A percentile compares a stretch with the other conserved stretches of the same genome.
Conservation (phyloP, 306 rosid genomes). For the Begonia peltatifolia region DNA sequence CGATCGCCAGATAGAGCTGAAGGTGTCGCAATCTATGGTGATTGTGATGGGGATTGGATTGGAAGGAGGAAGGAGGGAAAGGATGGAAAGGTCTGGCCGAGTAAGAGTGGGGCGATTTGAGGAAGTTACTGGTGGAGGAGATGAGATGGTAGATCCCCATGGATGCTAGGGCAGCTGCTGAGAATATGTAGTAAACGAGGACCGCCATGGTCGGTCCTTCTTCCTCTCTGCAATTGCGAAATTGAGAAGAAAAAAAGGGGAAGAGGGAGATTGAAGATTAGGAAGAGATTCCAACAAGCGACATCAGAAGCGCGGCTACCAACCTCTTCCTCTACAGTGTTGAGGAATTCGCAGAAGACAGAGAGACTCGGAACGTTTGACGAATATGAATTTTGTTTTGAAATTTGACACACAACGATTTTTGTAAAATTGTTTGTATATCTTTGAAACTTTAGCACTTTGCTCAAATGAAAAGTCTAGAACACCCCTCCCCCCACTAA, state of each 20-base stretch:
- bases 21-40: constrained; percentile 36
- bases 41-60: background rate
- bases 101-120: constrained; percentile 56
- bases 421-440: too few relatives aligned
- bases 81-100: constrained; percentile 73
- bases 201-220: constrained; percentile 22
- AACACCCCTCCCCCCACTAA: too few relatives aligned
- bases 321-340: too few relatives aligned
- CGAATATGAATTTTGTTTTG: too few relatives aligned
- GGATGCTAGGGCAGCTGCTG: constrained; percentile 29
- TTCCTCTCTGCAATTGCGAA: background rate
- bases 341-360: too few relatives aligned
- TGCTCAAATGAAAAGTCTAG: too few relatives aligned
- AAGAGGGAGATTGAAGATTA: background rate
- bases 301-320: too few relatives aligned
- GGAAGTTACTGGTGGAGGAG: constrained; percentile 33
- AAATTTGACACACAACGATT: too few relatives aligned
- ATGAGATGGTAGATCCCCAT: constrained; percentile 64
- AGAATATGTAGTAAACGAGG: constrained; percentile 36
- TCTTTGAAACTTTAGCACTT: too few relatives aligned
- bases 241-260: background rate
- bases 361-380: too few relatives aligned
- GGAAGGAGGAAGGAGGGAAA: constrained; percentile 23
- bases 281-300: too few relatives aligned
- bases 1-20: constrained; percentile 33